A percentile compares a stretch with the other conserved stretches of the same genome.
These are phyloP conservation scores for Striga asiatica DNA, from an alignment of 257 asterid species.

Conservation along the genomic window DNA sequence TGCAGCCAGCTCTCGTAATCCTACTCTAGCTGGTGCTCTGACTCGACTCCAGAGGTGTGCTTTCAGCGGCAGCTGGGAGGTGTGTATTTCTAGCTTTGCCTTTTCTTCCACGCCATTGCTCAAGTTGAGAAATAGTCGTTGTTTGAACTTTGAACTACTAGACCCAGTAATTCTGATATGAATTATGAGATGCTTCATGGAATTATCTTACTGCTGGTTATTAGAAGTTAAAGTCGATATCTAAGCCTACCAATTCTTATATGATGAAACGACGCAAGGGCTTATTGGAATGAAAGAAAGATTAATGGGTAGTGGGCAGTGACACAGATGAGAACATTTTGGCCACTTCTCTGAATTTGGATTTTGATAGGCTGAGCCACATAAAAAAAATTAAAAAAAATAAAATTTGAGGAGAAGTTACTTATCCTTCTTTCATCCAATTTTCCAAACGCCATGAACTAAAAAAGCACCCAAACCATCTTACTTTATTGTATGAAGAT, in stretches of 20 bases:
- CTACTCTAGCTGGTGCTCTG: constrained; percentile 93
- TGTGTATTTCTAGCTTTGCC: constrained; percentile 19
- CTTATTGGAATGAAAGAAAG: not conserved
- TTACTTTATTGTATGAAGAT: not conserved
- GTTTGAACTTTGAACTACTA: constrained; percentile 8
- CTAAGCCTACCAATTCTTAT: not conserved
- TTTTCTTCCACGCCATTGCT: constrained; percentile 8
- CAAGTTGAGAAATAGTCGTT: constrained; percentile 8
- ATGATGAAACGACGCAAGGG: not conserved
- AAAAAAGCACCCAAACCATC: not conserved
- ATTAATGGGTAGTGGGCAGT: no score
- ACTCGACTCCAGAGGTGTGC: constrained; percentile 99
- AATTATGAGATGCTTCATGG: constrained; percentile 1
- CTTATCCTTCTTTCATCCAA: not conserved
- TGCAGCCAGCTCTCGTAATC: constrained; percentile 99
- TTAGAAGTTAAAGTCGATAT: constrained; percentile 4
- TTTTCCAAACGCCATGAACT: constrained; percentile 8
- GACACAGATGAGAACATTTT: not conserved
- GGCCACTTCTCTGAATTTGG: not conserved
- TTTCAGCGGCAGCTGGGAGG: constrained; percentile 99
- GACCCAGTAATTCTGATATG: constrained; percentile 2
- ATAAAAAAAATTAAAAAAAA: no score
- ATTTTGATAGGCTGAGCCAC: not conserved
- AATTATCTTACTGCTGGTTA: constrained; percentile 1
- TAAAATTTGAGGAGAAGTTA: not conserved